Conservation (phyloP, 1,284 basidiomycete genomes). For the Uromyces viciae-fabae region DNA sequence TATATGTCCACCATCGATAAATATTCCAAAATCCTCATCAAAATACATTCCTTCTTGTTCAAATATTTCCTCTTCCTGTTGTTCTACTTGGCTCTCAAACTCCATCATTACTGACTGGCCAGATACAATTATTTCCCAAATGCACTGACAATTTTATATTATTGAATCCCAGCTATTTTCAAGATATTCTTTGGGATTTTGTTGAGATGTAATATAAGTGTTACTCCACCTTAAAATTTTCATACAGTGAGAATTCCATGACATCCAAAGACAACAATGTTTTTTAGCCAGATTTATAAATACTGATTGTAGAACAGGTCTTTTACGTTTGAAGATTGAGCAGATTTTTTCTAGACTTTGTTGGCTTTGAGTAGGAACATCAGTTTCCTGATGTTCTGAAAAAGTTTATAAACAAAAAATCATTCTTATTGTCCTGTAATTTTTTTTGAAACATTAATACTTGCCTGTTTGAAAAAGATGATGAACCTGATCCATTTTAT, state of each 20-base stretch:
- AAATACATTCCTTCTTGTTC: no score
- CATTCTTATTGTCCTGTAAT: neutral
- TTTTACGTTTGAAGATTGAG: neutral
- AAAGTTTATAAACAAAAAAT: neutral
- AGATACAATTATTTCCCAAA: neutral
- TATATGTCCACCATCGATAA: no score
- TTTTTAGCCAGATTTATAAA: neutral
- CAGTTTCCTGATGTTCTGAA: neutral
- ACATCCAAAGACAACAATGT: neutral
- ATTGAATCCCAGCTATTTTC: neutral
- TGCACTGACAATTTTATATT: neutral
- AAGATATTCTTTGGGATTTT: neutral
- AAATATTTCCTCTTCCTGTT: constrained; percentile 1
- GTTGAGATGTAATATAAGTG: neutral
- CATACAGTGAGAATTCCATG: neutral
- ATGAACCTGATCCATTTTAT: neutral
- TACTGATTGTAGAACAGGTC: neutral
- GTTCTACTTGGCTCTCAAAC: neutral
- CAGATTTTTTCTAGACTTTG: neutral
- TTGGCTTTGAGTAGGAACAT: neutral
- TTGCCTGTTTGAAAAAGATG: neutral
- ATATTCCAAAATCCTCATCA: no score
- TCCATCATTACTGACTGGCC: neutral
- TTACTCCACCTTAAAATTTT: constrained; percentile 1
- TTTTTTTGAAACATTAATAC: neutral